Evolutionary conservation across 108 stramenopile species (phyloP).

Genomic region (Cyclotella kingstonii): DNA sequence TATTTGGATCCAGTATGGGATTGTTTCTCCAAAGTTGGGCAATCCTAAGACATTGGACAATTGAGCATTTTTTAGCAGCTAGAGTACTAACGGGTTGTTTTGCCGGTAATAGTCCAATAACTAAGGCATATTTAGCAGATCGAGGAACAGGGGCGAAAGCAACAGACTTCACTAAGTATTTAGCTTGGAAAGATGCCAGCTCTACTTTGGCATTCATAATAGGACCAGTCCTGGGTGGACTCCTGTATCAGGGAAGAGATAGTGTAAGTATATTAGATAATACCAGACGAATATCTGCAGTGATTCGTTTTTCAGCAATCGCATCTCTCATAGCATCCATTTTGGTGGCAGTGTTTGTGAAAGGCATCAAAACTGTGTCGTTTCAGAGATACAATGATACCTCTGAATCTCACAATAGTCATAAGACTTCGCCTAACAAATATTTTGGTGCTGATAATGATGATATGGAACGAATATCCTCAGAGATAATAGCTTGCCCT

Average conservation of each 20-base stretch:
- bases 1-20: constrained; percentile 65
- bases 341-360: constrained; percentile 43
- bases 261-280: constrained; percentile 17
- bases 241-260: constrained; percentile 41
- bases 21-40: constrained; percentile 57
- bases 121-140: constrained; percentile 81
- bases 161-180: constrained; percentile 40
- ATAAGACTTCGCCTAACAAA: background rate
- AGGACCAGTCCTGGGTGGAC: constrained; percentile 68
- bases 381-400: background rate
- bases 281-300: constrained; percentile 50
- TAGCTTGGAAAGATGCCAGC: constrained; percentile 74
- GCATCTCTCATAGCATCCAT: constrained; percentile 58
- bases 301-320: constrained; percentile 59
- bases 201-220: constrained; percentile 73
- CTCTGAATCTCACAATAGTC: background rate
- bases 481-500: constrained; percentile 61
- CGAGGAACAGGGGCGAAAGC: constrained; percentile 41
- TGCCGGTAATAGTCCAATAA: constrained; percentile 69
- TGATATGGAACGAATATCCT: background rate
- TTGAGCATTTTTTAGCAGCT: constrained; percentile 54
- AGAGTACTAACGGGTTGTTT: constrained; percentile 69
- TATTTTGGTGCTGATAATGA: constrained; percentile 1
- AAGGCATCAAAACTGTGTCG: constrained; percentile 4
- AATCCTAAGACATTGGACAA: constrained; percentile 34